Base-by-base conservation (phyloP, 2,329 filamentous ascomycete genomes). In the Nigrograna mackinnonii region DNA sequence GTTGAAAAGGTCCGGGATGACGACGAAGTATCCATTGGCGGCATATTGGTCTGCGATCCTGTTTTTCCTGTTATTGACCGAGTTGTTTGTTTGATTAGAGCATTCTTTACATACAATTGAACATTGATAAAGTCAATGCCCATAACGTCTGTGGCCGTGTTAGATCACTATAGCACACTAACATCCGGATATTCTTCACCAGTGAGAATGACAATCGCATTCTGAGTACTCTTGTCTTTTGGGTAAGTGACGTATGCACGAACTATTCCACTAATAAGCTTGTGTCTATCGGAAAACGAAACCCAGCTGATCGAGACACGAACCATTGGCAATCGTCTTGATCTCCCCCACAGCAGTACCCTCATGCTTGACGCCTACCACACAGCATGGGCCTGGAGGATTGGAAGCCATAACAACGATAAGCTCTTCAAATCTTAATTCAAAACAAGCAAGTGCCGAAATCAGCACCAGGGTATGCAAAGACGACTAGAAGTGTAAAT, bases 11-110 rank as follows among this genome's bases (percentile, higher is more conserved):
- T 91, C 87, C 20, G 86, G 80, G 47, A 91, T 77, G 31, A 89
- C 70, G 42, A 79, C 79, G 43, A 84, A 74, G 71, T 89, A 90
- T 54, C 85, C 87, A 63, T 86, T 86, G 51, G 81, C 80, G 43
- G 88, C 88, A 64, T 79, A 87, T 58, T 87, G 81, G 72, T 91
- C 88, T 46, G 87, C 87, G 56, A 90, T 79, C 49, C 65, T 69
- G 36, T 5, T 9, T 3, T 26, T 7, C 6, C 2, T 19, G 22
- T 35, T 18, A 24, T 21, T n/a, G 22, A 17, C n/a, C n/a, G n/a
- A n/a, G n/a, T n/a, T n/a, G n/a, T n/a, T n/a, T n/a, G n/a, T n/a
- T n/a, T n/a, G n/a, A n/a, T n/a, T 19, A 14, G 31, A 13, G 31
- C 12, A 5, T 13, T 34, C 31, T 28, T 21, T 39, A 63, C 66